These are phyloP conservation scores for Alternaria alternata DNA, from an alignment of 2,329 filamentous ascomycete genomes.

Conservation along the genomic window DNA sequence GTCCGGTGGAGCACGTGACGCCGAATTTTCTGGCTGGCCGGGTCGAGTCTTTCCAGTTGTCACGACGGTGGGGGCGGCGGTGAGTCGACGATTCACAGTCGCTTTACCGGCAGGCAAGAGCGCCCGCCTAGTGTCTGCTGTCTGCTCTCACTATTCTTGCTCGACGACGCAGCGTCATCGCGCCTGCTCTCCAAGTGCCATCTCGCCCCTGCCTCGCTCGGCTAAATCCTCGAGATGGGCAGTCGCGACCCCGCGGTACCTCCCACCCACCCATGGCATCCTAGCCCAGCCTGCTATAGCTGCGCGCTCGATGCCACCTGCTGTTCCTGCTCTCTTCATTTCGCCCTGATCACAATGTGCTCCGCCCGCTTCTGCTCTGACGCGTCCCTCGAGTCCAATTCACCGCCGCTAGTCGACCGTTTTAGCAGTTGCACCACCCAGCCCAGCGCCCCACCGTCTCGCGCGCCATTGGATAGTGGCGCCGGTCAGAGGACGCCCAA, in stretches of 20 bases:
- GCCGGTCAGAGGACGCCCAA: conserved; percentile 39
- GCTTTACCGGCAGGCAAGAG: not conserved
- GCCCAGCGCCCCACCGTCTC: conserved; percentile 31
- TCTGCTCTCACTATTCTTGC: not conserved
- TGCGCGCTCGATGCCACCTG: conserved; percentile 20
- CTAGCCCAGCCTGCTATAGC: conserved; percentile 26
- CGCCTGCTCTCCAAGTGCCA: not conserved
- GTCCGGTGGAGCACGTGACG: conserved; percentile 34
- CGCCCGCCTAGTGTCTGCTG: not conserved
- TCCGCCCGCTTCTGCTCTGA: conserved; percentile 25
- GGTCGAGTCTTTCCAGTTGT: not conserved
- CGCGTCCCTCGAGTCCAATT: conserved; percentile 40
- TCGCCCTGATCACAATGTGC: conserved; percentile 31
- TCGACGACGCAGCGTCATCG: not conserved
- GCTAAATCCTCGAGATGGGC: conserved; percentile 33
- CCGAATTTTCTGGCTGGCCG: not conserved
- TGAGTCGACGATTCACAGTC: too few relatives aligned
- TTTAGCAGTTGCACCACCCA: conserved; percentile 43
- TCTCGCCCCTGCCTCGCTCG: conserved; percentile 20
- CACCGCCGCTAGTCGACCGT: conserved; percentile 46
- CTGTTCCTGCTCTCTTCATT: conserved; percentile 30
- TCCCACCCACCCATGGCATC: conserved; percentile 12
- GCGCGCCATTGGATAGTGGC: conserved; percentile 24
- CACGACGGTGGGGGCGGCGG: not conserved
- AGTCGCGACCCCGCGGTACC: conserved; percentile 22